Evolutionary conservation across 805 yeast genomes (phyloP).

Genomic region (Teunomyces tritomae): DNA sequence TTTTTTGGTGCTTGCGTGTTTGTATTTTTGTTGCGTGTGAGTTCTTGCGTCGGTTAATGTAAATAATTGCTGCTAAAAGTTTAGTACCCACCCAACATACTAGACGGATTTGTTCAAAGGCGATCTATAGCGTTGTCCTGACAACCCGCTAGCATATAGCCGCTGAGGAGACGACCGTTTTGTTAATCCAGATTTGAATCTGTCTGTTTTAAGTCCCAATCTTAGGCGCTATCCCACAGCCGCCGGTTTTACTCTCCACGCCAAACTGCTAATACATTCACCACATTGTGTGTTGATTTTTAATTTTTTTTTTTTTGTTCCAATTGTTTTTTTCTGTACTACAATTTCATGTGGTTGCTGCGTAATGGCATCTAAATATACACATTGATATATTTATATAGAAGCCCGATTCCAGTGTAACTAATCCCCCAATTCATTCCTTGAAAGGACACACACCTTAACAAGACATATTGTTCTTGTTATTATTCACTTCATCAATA

Average conservation of each 20-base stretch:
- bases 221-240: neutral
- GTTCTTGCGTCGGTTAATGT: neutral
- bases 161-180: neutral
- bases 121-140: neutral
- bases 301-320: neutral
- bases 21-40: neutral
- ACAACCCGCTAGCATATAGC: neutral
- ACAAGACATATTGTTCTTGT: too few species aligned
- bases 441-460: too few species aligned
- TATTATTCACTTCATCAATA: too few species aligned
- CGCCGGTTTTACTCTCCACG: neutral
- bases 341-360: conserved; percentile 2
- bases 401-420: neutral
- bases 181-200: neutral
- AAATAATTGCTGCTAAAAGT: neutral
- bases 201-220: neutral
- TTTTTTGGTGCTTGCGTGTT: too few species aligned
- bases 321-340: neutral
- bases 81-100: neutral
- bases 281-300: neutral
- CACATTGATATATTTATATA: neutral
- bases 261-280: neutral
- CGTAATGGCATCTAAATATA: neutral
- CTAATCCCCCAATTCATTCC: neutral
- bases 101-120: neutral